Evolutionary conservation across 768 basidiomycete genomes (phyloP).

Genomic region (Boletus rufocinnamomeus): DNA sequence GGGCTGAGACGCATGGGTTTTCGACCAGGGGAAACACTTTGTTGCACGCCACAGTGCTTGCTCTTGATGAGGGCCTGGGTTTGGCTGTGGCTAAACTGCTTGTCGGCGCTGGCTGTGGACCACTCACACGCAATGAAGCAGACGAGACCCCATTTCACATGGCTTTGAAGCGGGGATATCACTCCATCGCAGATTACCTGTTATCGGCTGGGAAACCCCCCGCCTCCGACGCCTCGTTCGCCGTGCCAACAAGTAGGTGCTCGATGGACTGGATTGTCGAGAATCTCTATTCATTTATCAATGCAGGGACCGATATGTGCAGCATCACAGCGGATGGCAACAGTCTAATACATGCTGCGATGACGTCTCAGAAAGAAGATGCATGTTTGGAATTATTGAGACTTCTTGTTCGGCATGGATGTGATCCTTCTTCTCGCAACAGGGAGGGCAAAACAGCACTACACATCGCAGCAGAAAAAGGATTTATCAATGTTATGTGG

Average conservation of each 20-base stretch:
- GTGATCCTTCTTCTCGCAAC: not conserved
- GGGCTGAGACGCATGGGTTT: not conserved
- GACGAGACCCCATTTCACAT: not conserved
- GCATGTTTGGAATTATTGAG: not conserved
- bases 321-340: not conserved
- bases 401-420: not conserved
- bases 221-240: not conserved
- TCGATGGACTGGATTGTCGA: not conserved
- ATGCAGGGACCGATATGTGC: not conserved
- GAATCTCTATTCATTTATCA: not conserved
- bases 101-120: not conserved
- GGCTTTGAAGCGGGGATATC: not conserved
- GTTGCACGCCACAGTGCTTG: not conserved
- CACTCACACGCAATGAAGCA: no score
- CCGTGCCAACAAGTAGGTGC: not conserved
- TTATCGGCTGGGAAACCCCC: not conserved
- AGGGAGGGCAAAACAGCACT: not conserved
- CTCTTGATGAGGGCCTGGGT: not conserved
- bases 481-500: not conserved
- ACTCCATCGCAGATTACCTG: not conserved
- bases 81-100: not conserved
- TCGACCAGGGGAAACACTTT: not conserved
- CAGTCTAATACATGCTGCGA: not conserved
- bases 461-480: not conserved
- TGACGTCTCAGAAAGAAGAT: not conserved